Percentiles rank a stretch among this genome's conserved stretches.
phyloP scores from a whole-genome alignment of 805 yeast species.

The Wickerhamiella kurtzmanii region DNA sequence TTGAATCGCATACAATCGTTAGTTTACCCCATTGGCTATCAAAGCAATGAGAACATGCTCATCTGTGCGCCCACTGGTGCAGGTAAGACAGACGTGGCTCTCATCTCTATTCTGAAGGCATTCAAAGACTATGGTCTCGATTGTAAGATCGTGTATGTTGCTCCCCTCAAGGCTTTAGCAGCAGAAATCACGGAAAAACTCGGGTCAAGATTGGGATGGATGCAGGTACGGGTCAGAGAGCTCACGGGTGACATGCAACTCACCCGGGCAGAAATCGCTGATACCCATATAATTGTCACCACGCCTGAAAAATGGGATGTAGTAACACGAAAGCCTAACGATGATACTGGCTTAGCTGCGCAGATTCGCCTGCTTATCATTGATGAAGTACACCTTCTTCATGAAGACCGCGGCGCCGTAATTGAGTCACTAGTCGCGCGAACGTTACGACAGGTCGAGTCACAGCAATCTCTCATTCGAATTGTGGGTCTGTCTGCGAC shows the following conservation, averaged over 20 bases:
- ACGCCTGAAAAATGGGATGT: conserved; percentile 98
- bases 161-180: conserved; percentile 87
- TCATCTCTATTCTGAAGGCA: conserved; percentile 64
- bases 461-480: conserved; percentile 84
- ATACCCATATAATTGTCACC: conserved; percentile 80
- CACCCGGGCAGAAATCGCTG: conserved; percentile 61
- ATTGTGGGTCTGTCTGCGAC: conserved; percentile 94
- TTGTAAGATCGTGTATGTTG: conserved; percentile 84
- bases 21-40: conserved; percentile 83
- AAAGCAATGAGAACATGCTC: conserved; percentile 86
- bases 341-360: conserved; percentile 71
- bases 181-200: conserved; percentile 93
- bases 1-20: conserved; percentile 82
- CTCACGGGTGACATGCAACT: conserved; percentile 93
- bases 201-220: conserved; percentile 61
- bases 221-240: conserved; percentile 77
- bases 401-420: conserved; percentile 96
- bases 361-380: conserved; percentile 78
- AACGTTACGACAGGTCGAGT: conserved; percentile 87
- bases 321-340: conserved; percentile 83
- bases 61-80: conserved; percentile 98
- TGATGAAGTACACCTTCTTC: conserved; percentile 92
- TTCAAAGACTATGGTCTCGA: conserved; percentile 66
- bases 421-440: conserved; percentile 91
- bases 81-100: conserved; percentile 90